Evolutionary conservation across 2,329 filamentous ascomycete genomes (phyloP), one percentile per base, ranked within the genome.

Genomic region (Talaromyces sp.): DNA sequence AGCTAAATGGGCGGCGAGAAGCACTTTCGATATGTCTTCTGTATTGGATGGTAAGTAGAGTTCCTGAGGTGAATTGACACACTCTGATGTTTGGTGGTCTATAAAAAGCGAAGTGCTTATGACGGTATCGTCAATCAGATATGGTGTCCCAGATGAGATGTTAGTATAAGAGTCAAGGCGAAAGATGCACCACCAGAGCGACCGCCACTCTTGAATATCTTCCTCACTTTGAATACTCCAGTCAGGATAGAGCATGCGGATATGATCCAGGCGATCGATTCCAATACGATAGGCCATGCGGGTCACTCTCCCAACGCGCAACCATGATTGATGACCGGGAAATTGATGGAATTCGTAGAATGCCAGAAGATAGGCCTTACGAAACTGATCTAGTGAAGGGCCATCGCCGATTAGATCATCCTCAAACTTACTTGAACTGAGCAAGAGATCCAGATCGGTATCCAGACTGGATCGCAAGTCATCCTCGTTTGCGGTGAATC

Each of bases 291-390:
- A 75, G 27, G 75, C 76, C 66, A 71, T 73, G n/a, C 76, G 73
- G 2, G 74, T 74, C 10, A 79, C 63, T 47, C 70, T 70, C 24
- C 73, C 69, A 11, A 77, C 73, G 7, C 73, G 70, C 68, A 75
- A 69, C 74, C 76, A 78, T 1, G 75, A 67, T 10, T 70, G 66
- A 2, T 72, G 67, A 2, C 76, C 75, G 1, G 76, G 75, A 62
- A 72, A 74, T 63, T 77, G 75, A 64, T 77, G 75, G 47, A 79
- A 78, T 35, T 75, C 72, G 59, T 78, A 78, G 60, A 75, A 77
- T 4, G 75, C 74, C 10, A 79, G 69, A 9, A 79, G 41, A 41
- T 70, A 78, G 56, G 75, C 74, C 45, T 73, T 70, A 54, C 74
- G 71, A 35, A 77, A 73, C 16, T 71, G 69, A 50, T 74, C 69